Percentiles rank a stretch among this genome's conserved stretches.
These are phyloP conservation scores for Paecilomyces fulvus DNA, from an alignment of 2,329 filamentous ascomycete genomes.

Conservation along the genomic window DNA sequence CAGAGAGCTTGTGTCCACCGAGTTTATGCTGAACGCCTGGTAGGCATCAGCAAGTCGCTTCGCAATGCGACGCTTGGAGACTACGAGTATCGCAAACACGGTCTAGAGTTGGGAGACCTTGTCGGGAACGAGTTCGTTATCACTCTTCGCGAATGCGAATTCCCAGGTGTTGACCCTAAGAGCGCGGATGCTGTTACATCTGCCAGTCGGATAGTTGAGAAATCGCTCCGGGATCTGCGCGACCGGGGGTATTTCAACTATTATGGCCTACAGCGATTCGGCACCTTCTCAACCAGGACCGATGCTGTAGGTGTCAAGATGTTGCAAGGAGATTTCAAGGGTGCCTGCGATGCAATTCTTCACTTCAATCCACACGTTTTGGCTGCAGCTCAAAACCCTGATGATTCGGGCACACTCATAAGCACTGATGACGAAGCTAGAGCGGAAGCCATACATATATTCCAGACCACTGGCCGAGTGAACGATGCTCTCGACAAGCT, in stretches of 20 bases:
- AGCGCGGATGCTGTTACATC: conserved; percentile 38
- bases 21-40: conserved; percentile 54
- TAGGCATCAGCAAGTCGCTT: conserved; percentile 52
- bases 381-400: conserved; percentile 42
- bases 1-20: conserved; percentile 67
- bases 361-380: conserved; percentile 60
- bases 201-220: conserved; percentile 40
- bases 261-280: conserved; percentile 94
- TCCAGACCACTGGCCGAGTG: conserved; percentile 53
- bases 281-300: conserved; percentile 77
- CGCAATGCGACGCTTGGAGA: conserved; percentile 63
- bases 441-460: conserved; percentile 68
- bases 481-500: conserved; percentile 57
- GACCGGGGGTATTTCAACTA: conserved; percentile 90
- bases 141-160: conserved; percentile 74
- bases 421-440: conserved; percentile 70
- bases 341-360: conserved; percentile 69
- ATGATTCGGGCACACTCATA: conserved; percentile 39
- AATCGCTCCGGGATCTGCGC: conserved; percentile 58
- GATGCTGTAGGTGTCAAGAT: conserved; percentile 79
- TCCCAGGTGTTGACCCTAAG: conserved; percentile 39
- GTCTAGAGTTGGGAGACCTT: conserved; percentile 74
- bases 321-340: conserved; percentile 70
- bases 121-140: conserved; percentile 88
- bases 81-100: conserved; percentile 64